Percentiles rank a stretch among this genome's conserved stretches.
These are phyloP conservation scores for Solanum gandarillasii DNA, from an alignment of 257 asterid species.

Conservation along the genomic window DNA sequence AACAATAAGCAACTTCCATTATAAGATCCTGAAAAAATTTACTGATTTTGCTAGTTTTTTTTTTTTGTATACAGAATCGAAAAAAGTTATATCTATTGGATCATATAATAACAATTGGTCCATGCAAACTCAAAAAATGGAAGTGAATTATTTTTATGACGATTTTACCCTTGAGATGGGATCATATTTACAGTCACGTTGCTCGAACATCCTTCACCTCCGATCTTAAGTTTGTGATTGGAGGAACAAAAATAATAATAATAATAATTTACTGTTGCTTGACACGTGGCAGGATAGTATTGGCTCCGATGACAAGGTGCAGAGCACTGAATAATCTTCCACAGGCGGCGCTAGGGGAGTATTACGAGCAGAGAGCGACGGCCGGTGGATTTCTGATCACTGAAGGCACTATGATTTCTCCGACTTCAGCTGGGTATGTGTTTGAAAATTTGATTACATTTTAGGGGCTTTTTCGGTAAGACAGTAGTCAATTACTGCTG, in stretches of 20 bases:
- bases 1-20: no score
- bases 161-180: not conserved
- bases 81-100: no score
- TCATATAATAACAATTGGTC: no score
- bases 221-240: not conserved
- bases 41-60: no score
- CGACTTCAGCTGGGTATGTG: conserved; percentile 75
- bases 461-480: not conserved
- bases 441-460: conserved; percentile 3
- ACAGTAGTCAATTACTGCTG: not conserved
- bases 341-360: conserved; percentile 50
- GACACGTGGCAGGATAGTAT: conserved; percentile 48
- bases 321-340: conserved; percentile 65
- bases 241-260: not conserved
- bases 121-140: not conserved
- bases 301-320: conserved; percentile 97
- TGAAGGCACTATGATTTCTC: conserved; percentile 88
- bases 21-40: no score
- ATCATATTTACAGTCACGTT: not conserved
- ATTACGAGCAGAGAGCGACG: conserved; percentile 80
- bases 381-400: conserved; percentile 85
- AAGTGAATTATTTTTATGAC: not conserved
- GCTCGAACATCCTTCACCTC: not conserved
- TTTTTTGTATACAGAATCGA: no score
- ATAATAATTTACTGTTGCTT: not conserved